A percentile compares a stretch with the other conserved stretches of the same genome.
These are phyloP conservation scores for Pythium aristosporum DNA, from an alignment of 352 stramenopile species.

Conservation along the genomic window DNA sequence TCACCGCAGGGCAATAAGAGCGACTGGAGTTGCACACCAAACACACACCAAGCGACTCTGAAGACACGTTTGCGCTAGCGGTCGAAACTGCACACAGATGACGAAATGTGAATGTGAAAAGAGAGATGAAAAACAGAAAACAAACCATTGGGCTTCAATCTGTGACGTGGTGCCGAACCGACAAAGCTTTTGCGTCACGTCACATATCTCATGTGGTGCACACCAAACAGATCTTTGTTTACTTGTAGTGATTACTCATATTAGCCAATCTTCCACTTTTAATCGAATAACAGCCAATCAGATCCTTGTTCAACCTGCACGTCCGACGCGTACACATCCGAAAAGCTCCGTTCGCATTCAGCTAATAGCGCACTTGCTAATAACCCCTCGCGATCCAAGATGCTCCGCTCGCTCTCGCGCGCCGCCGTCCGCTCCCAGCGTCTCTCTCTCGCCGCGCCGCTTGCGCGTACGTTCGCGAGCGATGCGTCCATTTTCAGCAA, in stretches of 20 bases:
- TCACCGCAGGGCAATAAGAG: neutral
- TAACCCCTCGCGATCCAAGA: neutral
- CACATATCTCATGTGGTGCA: constrained; percentile 23
- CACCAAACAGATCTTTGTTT: neutral
- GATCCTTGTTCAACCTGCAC: constrained; percentile 22
- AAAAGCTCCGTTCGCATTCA: constrained; percentile 18
- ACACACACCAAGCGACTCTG: neutral
- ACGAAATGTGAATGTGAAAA: constrained; percentile 22
- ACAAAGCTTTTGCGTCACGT: too few relatives aligned
- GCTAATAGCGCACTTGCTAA: neutral
- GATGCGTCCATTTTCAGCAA: constrained; percentile 47
- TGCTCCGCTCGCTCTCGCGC: constrained; percentile 26
- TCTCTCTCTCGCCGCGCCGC: neutral
- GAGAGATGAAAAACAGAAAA: constrained; percentile 10
- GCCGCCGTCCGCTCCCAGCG: neutral
- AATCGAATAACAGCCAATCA: constrained; percentile 7
- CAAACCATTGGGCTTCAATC: neutral
- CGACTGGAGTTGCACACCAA: neutral
- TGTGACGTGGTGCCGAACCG: too few relatives aligned
- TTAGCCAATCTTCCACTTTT: constrained; percentile 1
- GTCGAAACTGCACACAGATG: neutral
- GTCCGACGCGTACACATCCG: constrained; percentile 13
- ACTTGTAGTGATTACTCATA: constrained; percentile 6
- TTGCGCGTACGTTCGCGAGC: constrained; percentile 27
- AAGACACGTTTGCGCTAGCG: neutral